Conservation (phyloP, 1,284 basidiomycete genomes). For the Vanrija sp. region DNA sequence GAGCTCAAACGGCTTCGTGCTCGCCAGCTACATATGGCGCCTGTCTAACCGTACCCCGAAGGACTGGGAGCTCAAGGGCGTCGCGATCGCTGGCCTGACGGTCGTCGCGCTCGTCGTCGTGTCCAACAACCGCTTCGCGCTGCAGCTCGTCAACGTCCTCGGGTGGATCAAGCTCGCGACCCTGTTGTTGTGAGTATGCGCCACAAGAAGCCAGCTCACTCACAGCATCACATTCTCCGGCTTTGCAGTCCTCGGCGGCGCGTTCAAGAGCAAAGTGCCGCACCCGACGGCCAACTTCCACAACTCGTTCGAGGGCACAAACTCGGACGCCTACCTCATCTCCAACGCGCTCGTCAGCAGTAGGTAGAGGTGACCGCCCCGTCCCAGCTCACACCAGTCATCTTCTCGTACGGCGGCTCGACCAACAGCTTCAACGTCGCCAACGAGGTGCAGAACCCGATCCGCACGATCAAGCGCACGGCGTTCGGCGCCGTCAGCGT, state of each 20-base stretch:
- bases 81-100: slow-evolving; percentile 1
- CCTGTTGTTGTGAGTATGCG: not conserved
- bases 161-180: slow-evolving; percentile 4
- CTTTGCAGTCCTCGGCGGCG: slow-evolving; percentile 54
- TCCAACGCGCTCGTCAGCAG: slow-evolving; percentile 40
- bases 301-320: slow-evolving; percentile 54
- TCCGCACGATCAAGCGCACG: slow-evolving; percentile 33
- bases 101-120: not conserved
- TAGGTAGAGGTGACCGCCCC: not conserved
- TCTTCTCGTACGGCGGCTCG: slow-evolving; percentile 46
- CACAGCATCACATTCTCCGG: slow-evolving; percentile 50
- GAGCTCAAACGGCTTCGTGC: slow-evolving; percentile 22
- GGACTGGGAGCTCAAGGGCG: slow-evolving; percentile 21
- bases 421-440: slow-evolving; percentile 53
- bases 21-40: slow-evolving; percentile 25
- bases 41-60: slow-evolving; percentile 13
- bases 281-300: slow-evolving; percentile 54
- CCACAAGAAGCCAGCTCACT: not conserved
- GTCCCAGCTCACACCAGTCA: not conserved
- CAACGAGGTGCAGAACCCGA: slow-evolving; percentile 50
- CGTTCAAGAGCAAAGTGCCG: slow-evolving; percentile 46
- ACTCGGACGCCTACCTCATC: slow-evolving; percentile 50
- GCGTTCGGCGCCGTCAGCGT: slow-evolving; percentile 25
- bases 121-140: not conserved
- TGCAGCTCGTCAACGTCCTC: not conserved